A percentile compares a stretch with the other conserved stretches of the same genome.
phyloP scores from a whole-genome alignment of 208 protist species.

The Trypanosomatidae sp. region DNA sequence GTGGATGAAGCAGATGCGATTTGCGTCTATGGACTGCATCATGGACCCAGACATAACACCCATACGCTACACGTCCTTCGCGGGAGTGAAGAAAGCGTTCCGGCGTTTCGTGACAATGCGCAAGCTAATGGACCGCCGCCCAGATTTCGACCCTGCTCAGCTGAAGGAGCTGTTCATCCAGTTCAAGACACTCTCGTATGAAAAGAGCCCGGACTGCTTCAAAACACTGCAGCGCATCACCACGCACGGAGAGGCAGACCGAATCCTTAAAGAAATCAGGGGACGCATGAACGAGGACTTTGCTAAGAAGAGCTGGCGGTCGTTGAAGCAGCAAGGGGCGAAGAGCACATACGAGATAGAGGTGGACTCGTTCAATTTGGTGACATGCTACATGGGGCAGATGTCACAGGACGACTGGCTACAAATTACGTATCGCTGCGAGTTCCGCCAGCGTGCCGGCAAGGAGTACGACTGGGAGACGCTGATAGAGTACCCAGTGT shows the following conservation, averaged over 20 bases:
- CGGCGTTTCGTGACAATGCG: constrained; percentile 86
- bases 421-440: constrained; percentile 87
- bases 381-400: constrained; percentile 91
- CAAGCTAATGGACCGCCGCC: constrained; percentile 84
- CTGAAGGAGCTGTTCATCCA: constrained; percentile 77
- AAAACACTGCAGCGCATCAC: constrained; percentile 83
- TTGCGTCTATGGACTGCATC: constrained; percentile 92
- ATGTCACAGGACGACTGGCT: constrained; percentile 91
- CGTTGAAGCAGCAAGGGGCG: constrained; percentile 61
- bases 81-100: constrained; percentile 72
- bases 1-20: constrained; percentile 93
- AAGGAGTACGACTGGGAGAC: constrained; percentile 69
- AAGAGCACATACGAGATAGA: constrained; percentile 81
- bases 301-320: constrained; percentile 88
- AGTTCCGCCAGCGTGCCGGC: constrained; percentile 69
- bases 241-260: constrained; percentile 84
- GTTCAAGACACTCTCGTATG: constrained; percentile 68
- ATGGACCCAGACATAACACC: constrained; percentile 88
- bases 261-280: constrained; percentile 84
- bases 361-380: constrained; percentile 81
- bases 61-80: constrained; percentile 80
- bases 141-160: constrained; percentile 71
- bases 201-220: constrained; percentile 54
- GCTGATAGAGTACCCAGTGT: constrained; percentile 85
- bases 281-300: constrained; percentile 81